A percentile compares a stretch with the other conserved stretches of the same genome.
Conservation (phyloP, 1,284 basidiomycete species). For the Sanghuangporus baumii region DNA sequence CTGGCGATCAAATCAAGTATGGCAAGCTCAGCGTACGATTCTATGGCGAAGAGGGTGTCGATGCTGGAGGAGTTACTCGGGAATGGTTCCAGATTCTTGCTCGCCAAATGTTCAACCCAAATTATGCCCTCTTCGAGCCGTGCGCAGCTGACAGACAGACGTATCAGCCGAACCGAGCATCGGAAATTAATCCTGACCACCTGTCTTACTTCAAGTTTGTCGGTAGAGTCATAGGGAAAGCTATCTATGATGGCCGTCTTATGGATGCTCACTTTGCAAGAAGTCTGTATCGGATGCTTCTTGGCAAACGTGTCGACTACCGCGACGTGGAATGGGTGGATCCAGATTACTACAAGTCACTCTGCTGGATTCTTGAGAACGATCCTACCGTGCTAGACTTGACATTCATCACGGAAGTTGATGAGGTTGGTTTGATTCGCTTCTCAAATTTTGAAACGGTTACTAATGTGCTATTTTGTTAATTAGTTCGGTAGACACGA, state of each 20-base stretch:
- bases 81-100: constrained; percentile 99
- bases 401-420: constrained; percentile 87
- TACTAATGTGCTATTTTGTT: constrained; percentile 10
- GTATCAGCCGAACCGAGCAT: constrained; percentile 96
- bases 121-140: constrained; percentile 97
- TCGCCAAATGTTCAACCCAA: constrained; percentile 99
- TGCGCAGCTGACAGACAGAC: constrained; percentile 92
- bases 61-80: constrained; percentile 96
- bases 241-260: constrained; percentile 91
- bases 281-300: constrained; percentile 89
- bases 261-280: constrained; percentile 98
- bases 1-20: constrained; percentile 95
- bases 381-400: constrained; percentile 82
- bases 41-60: constrained; percentile 96
- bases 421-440: constrained; percentile 60
- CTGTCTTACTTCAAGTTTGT: constrained; percentile 98
- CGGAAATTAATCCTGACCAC: constrained; percentile 92
- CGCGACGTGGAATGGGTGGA: constrained; percentile 95
- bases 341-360: constrained; percentile 92
- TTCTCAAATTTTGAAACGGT: background rate
- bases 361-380: constrained; percentile 90
- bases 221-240: constrained; percentile 94
- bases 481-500: constrained; percentile 87
- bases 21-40: constrained; percentile 97
- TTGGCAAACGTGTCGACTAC: constrained; percentile 90